Evolutionary conservation across 2,329 filamentous ascomycete species (phyloP).

Genomic region (Fusarium sp.): DNA sequence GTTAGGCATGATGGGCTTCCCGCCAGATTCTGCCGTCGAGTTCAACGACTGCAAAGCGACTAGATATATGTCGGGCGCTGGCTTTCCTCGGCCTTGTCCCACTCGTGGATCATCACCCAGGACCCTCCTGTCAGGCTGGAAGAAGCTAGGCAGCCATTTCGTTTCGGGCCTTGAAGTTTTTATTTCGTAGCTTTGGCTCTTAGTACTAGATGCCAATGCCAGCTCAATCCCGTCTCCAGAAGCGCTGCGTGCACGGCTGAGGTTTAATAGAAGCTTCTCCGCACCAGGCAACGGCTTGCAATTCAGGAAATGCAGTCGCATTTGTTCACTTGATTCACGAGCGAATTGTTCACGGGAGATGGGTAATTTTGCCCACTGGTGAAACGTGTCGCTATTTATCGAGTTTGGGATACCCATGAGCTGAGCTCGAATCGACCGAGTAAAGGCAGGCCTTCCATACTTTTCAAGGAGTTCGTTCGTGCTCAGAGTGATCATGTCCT

Average conservation of each 20-base stretch:
- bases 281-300: conserved; percentile 75
- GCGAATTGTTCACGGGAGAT: conserved; percentile 64
- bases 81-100: conserved; percentile 73
- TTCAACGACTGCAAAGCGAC: conserved; percentile 76
- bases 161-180: conserved; percentile 63
- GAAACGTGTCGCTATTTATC: conserved; percentile 68
- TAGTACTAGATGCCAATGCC: conserved; percentile 75
- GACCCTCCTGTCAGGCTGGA: conserved; percentile 68
- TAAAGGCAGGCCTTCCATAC: conserved; percentile 69
- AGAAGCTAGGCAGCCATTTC: conserved; percentile 52
- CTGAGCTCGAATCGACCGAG: conserved; percentile 77
- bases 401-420: conserved; percentile 73
- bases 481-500: conserved; percentile 76
- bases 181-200: conserved; percentile 69
- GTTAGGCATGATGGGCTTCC: conserved; percentile 66
- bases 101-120: conserved; percentile 77
- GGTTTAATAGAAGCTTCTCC: conserved; percentile 63
- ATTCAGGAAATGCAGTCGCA: conserved; percentile 48
- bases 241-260: conserved; percentile 51
- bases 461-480: conserved; percentile 73
- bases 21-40: conserved; percentile 61
- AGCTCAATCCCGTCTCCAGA: conserved; percentile 61
- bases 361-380: conserved; percentile 75
- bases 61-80: conserved; percentile 79
- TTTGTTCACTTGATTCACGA: conserved; percentile 48